Evolutionary conservation across 805 yeast species (phyloP), one percentile per base, ranked within the genome.

Genomic region (Candida maris): DNA sequence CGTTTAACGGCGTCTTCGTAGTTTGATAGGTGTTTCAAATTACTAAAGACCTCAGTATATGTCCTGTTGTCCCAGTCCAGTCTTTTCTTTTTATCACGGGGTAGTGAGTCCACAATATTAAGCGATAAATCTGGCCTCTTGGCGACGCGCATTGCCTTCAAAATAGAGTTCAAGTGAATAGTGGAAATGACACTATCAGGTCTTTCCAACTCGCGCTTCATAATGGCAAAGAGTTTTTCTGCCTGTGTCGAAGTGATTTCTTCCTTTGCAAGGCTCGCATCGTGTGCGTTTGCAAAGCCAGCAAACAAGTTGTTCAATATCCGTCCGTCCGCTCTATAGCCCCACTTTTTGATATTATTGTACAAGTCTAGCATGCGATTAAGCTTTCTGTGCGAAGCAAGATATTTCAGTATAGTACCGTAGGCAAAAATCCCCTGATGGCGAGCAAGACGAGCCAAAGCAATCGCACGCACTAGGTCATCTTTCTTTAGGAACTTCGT

Each of bases 321-420:
- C 21, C 67, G 64, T 18, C 74, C 71, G 46, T 79, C 75, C 4
- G 70, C 61, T 2, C 71, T 70, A 9, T 78, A 67, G 1, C 72
- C 73, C 79, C 85, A 73, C 52, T 79, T 81, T 46, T 77, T 79
- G 33, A 85, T 63, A 59, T 73, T 69, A 34, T 70, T 67, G 41
- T 69, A 68, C 14, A 75, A 45, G 27, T 73, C 73, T 18, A 80
- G 37, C 0, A 83, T 82, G 6, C 64, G 66, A 30, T 70, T 67
- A 1, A 69, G 54, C 16, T 69, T 67, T 3, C 70, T 67, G 6
- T 62, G 48, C 6, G 55, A 54, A 4, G 80, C 57, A 27, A 69
- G 62, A 64, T 76, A 70, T 41, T 71, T 68, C 50, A 78, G 54
- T 0, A 84, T 65, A n/a, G 71, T 66, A 44, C 85, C 84, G 75